Evolutionary conservation across 495 filamentous ascomycete species (phyloP), one percentile per base, ranked within the genome.

Genomic region (Podospora pseudoanserina): DNA sequence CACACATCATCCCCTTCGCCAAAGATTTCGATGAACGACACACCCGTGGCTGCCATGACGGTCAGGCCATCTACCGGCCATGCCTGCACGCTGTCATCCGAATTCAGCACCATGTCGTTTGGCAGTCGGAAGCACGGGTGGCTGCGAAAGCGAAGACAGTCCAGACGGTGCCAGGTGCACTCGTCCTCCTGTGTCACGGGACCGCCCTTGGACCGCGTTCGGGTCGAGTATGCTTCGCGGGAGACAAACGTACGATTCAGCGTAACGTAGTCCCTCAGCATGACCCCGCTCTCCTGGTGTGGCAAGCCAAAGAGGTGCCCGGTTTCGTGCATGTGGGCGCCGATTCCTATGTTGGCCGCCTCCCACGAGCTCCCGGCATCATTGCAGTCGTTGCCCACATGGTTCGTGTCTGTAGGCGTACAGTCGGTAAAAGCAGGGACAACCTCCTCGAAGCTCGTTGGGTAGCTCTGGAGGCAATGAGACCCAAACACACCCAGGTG

Each of bases 91-190:
- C 91, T 96, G 23, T 89, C 87, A 69, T 97, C 93, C 13, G 83
- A 77, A 73, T 83, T 85, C 16, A 83, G 71, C n/a, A 84, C 76
- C 3, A 85, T 77, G 73, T 99, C 95, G 64, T 87, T 89, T 11
- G 94, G 92, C 56, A 95, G 84, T 19, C 88, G 83, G 79, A 99
- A 97, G 78, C 92, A 94, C 0, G 95, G 94, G 73, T 99, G 95
- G 67, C 87, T 91, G 44, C 92, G 89, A 79, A 97, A 95, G 30
- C 92, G 90, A 54, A 99, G 81, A 56, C 88, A 87, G 78, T 97
- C 95, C 3, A 97, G 83, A 30, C 92, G 85, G 75, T 97, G 93
- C 94, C 94, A 97, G 32, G 80, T 78, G 75, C 92, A 96, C 78
- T 96, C 92, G 71, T 96, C 91, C 30, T 89, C 86, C 16, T 86